phyloP scores from a whole-genome alignment of 495 filamentous ascomycete species.

The Xylaria flabelliformis region DNA sequence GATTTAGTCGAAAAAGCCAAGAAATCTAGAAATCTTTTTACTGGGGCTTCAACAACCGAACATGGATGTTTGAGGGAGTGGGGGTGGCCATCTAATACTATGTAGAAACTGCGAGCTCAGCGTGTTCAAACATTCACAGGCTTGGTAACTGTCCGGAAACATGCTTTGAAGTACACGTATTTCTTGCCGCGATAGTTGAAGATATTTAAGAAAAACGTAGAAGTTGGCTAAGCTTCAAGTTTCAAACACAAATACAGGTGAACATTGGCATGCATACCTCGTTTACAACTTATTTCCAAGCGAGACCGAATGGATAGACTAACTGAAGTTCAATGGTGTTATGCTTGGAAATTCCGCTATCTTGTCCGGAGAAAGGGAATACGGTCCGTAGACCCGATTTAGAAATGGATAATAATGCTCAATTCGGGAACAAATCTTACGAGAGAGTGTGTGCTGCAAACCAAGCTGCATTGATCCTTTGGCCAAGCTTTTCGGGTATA shows the following conservation, averaged over 20 bases:
- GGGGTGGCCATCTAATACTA: background rate
- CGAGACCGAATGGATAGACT: background rate
- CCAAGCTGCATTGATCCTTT: background rate
- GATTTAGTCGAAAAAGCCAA: background rate
- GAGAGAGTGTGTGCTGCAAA: background rate
- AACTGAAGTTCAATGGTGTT: background rate
- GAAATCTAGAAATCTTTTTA: constrained; percentile 4
- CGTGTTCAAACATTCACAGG: background rate
- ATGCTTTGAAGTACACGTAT: background rate
- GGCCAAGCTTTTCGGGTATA: constrained; percentile 1
- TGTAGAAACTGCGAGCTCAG: background rate
- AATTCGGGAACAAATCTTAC: background rate
- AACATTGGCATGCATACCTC: background rate
- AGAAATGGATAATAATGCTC: background rate
- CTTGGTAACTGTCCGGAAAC: too few relatives aligned
- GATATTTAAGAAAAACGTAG: background rate
- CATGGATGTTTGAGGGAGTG: constrained; percentile 6
- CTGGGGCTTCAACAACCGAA: background rate
- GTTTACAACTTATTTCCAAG: background rate
- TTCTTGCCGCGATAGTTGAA: background rate
- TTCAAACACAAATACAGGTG: background rate
- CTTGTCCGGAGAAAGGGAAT: constrained; percentile 2
- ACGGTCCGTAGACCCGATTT: constrained; percentile 15
- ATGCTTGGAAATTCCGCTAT: background rate
- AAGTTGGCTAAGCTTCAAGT: background rate